Evolutionary conservation across 2,329 filamentous ascomycete genomes (phyloP), one percentile per base, ranked within the genome.

Genomic region (Nannizzia gypsea): DNA sequence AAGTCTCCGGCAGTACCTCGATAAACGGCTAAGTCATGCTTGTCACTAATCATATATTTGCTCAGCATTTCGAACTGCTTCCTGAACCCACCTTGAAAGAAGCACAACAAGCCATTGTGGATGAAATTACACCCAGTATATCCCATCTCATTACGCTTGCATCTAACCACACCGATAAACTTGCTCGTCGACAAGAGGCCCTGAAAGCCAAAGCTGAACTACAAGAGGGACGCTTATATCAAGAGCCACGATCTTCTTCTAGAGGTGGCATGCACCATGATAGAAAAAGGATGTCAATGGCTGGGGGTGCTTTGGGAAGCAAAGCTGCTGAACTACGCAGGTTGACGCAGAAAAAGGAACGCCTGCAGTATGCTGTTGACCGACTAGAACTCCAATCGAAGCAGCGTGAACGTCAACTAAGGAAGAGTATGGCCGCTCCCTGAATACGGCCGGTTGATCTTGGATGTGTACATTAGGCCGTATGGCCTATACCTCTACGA

Each of bases 71-170:
- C 74, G 91, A 96, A 72, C 84, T 96, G 46, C 88, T 96, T 66
- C 89, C 90, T 15, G 89, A 95, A 71, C 83, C 87, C 11, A 88
- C 88, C 57, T 83, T 96, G 50, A 85, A 86, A 63, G 82, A 86
- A 63, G 91, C 91, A 34, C 91, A 96, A 73, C 80, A 88, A 65
- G 86, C 89, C 3, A 83, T 96, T 17, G 86, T 90, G 67, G 88
- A 89, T 68, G 90, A 95, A 71, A 93, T 96, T 66, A 86, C 87
- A n/a, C 91, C 91, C 6, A 90, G 90, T 72, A 88, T 95, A 64
- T 79, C 85, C 31, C 82, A 84, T 61, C 83, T 96, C 1, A 84
- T 96, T 57, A 82, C 85, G 63, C 86, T 90, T 65, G 89, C 90
- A n/a, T 85, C 90, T 65, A 84, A 86, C 63, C 87, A 95, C 68